These are phyloP conservation scores for Schizophyllum amplum DNA, from an alignment of 1,284 basidiomycete genomes.

Conservation along the genomic window DNA sequence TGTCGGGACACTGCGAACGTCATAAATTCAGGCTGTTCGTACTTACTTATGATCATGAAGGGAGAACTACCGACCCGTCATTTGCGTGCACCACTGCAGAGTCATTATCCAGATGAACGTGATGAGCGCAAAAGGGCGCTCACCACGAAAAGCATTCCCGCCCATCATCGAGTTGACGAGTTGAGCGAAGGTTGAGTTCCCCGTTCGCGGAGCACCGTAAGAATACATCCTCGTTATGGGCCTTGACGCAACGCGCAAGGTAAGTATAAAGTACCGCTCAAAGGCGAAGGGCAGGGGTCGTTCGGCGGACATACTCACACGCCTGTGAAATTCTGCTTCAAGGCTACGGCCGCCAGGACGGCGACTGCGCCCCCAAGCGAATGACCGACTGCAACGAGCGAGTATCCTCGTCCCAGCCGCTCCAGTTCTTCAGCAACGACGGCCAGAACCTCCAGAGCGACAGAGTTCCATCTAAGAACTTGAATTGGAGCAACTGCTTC, in stretches of 20 bases:
- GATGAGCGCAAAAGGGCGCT: not conserved
- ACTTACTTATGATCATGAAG: too few species aligned
- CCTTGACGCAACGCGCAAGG: not conserved
- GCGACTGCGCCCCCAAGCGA: constrained; percentile 41
- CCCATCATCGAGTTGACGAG: constrained; percentile 33
- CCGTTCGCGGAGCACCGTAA: constrained; percentile 39
- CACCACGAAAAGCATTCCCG: constrained; percentile 24
- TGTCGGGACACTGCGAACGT: constrained; percentile 23
- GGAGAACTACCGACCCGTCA: constrained; percentile 18
- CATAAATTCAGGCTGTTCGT: too few species aligned
- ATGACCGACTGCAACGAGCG: constrained; percentile 38
- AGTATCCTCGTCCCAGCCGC: constrained; percentile 23
- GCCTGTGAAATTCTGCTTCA: constrained; percentile 32
- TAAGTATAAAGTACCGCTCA: not conserved
- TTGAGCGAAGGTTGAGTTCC: constrained; percentile 35
- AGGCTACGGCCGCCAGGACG: constrained; percentile 31
- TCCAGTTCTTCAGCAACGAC: constrained; percentile 18
- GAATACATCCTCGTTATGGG: constrained; percentile 32
- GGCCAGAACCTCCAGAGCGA: constrained; percentile 23
- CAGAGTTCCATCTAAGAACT: constrained; percentile 34
- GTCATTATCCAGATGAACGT: not conserved
- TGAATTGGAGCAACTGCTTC: not conserved
- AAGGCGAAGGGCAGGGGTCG: not conserved
- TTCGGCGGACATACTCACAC: constrained; percentile 18
- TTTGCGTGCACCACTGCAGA: constrained; percentile 18